Conservation (phyloP, 306 rosid genomes). For the Crataegus laevigata region DNA sequence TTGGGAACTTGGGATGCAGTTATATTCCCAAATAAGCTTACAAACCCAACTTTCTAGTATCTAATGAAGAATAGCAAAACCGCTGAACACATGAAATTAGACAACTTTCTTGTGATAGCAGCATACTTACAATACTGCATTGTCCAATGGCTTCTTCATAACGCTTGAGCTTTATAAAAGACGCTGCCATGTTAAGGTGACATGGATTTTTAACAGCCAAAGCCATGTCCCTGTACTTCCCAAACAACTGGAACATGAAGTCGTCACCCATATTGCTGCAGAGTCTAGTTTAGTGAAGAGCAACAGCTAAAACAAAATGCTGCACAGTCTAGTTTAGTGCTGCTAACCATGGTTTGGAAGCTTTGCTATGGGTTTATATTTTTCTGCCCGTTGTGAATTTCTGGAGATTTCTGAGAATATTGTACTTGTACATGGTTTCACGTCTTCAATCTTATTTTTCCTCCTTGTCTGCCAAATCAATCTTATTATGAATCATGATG, state of each 20-base stretch:
- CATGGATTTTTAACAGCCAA: conserved; percentile 94
- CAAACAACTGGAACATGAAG: conserved; percentile 96
- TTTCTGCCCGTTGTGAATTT: too few relatives aligned
- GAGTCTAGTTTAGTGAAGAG: too few relatives aligned
- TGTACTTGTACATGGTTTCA: too few relatives aligned
- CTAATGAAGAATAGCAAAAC: neutral
- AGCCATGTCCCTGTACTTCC: conserved; percentile 91
- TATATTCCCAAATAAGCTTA: neutral
- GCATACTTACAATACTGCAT: conserved; percentile 61
- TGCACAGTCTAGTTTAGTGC: too few relatives aligned
- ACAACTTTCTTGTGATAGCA: neutral
- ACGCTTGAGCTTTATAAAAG: conserved; percentile 78
- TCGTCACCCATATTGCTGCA: conserved; percentile 95
- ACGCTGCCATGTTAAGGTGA: conserved; percentile 89
- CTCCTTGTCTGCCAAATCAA: too few relatives aligned
- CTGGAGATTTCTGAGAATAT: too few relatives aligned
- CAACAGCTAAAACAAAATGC: too few relatives aligned
- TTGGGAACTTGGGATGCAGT: too few relatives aligned
- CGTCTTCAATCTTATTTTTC: too few relatives aligned
- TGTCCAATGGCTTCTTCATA: conserved; percentile 87
- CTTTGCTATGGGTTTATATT: too few relatives aligned
- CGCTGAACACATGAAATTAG: neutral
- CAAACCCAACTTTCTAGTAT: neutral
- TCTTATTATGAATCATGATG: too few relatives aligned
- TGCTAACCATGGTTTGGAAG: too few relatives aligned